Conservation (phyloP, 2,329 filamentous ascomycete species). For the Capronia americana region DNA sequence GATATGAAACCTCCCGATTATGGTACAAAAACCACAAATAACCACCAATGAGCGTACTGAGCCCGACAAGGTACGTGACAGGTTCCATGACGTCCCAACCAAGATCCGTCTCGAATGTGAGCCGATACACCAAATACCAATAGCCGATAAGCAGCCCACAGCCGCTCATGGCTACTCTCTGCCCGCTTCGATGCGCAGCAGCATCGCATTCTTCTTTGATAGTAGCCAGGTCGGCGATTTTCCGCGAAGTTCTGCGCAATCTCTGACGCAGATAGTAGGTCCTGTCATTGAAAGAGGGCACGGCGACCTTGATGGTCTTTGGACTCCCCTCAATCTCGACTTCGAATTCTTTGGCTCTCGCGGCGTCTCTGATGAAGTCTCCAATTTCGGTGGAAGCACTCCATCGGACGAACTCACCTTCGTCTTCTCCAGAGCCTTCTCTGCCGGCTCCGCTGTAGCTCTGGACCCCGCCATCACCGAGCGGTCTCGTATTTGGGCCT, state of each 20-base stretch:
- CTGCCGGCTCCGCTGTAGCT: constrained; percentile 74
- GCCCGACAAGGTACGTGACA: constrained; percentile 69
- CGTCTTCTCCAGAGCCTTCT: constrained; percentile 58
- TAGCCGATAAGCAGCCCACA: constrained; percentile 75
- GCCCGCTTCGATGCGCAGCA: constrained; percentile 76
- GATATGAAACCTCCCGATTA: constrained; percentile 86
- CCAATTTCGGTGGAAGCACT: constrained; percentile 87
- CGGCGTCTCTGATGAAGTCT: constrained; percentile 91
- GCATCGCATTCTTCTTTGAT: constrained; percentile 83
- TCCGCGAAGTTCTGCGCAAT: constrained; percentile 71
- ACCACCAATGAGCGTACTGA: constrained; percentile 83
- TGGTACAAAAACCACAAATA: constrained; percentile 96
- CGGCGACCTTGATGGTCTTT: constrained; percentile 74
- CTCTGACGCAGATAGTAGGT: constrained; percentile 85
- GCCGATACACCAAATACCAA: constrained; percentile 79
- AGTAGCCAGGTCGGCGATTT: constrained; percentile 71
- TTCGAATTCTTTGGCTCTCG: constrained; percentile 81
- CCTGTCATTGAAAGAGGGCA: constrained; percentile 87
- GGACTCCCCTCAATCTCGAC: constrained; percentile 77
- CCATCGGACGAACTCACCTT: constrained; percentile 79
- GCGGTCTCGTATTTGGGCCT: constrained; percentile 49
- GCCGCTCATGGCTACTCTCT: constrained; percentile 78
- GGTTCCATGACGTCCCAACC: constrained; percentile 76
- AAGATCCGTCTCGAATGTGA: constrained; percentile 72
- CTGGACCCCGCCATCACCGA: constrained; percentile 67